phyloP scores from a whole-genome alignment of 2,329 filamentous ascomycete genomes.

The Aspergillus oerlinghausenensis region DNA sequence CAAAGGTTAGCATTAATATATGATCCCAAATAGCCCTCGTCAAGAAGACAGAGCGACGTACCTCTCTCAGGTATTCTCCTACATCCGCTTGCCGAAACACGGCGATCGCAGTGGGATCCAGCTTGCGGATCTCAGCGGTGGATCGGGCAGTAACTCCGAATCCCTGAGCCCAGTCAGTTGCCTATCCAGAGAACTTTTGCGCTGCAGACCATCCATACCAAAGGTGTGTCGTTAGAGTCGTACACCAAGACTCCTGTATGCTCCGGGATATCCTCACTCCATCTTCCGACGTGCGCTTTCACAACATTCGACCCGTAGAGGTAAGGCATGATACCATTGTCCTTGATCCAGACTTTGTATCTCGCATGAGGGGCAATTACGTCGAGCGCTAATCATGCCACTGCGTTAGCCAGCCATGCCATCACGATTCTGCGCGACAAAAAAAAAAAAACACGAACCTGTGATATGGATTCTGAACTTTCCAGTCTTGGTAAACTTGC shows the following conservation, averaged over 20 bases:
- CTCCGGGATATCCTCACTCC: slow-evolving; percentile 88
- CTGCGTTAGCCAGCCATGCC: neutral
- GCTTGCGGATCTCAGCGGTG: slow-evolving; percentile 72
- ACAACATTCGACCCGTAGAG: slow-evolving; percentile 89
- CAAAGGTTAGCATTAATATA: slow-evolving; percentile 11
- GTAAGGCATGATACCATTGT: slow-evolving; percentile 96
- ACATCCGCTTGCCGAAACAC: slow-evolving; percentile 90
- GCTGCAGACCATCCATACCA: slow-evolving; percentile 38
- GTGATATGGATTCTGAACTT: slow-evolving; percentile 96
- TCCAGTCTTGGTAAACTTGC: slow-evolving; percentile 89
- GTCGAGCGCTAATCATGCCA: slow-evolving; percentile 55
- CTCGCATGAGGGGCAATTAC: slow-evolving; percentile 85
- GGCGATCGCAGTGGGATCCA: slow-evolving; percentile 87
- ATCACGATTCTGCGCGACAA: neutral
- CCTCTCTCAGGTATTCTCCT: slow-evolving; percentile 88
- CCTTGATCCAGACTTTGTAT: slow-evolving; percentile 96
- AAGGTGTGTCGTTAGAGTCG: slow-evolving; percentile 83
- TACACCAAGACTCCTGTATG: slow-evolving; percentile 88
- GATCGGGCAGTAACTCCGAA: slow-evolving; percentile 90
- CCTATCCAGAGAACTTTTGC: neutral
- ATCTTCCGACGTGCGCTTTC: slow-evolving; percentile 75
- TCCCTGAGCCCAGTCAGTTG: slow-evolving; percentile 48
- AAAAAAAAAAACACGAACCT: neutral
- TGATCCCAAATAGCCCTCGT: neutral
- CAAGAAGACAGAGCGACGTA: slow-evolving; percentile 18